These are phyloP conservation scores for Aureobasidium sp. DNA, from an alignment of 2,329 filamentous ascomycete genomes.

Conservation along the genomic window DNA sequence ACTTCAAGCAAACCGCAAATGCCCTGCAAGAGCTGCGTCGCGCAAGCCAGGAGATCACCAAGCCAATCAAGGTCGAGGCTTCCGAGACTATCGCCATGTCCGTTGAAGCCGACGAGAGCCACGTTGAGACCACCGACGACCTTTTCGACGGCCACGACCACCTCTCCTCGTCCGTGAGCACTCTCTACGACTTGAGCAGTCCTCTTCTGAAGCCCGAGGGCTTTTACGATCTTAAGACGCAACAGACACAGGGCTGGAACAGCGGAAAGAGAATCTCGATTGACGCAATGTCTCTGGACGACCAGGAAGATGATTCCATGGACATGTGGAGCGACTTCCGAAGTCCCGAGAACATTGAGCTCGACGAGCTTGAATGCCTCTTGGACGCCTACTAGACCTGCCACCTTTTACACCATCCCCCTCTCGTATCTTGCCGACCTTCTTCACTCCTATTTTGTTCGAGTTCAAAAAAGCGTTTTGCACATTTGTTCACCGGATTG, in stretches of 20 bases:
- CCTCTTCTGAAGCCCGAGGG: slow-evolving; percentile 37
- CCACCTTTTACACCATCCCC: background rate
- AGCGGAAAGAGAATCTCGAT: slow-evolving; percentile 9
- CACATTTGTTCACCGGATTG: background rate
- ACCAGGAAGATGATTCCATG: slow-evolving; percentile 25
- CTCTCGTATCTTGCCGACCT: background rate
- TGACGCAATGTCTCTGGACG: slow-evolving; percentile 21
- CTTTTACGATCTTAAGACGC: slow-evolving; percentile 13
- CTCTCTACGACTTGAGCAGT: slow-evolving; percentile 39
- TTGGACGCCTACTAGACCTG: slow-evolving; percentile 51
- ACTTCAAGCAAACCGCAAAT: slow-evolving; percentile 92
- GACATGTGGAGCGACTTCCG: slow-evolving; percentile 36
- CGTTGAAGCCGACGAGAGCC: slow-evolving; percentile 42
- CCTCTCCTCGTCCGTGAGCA: slow-evolving; percentile 43
- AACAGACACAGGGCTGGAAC: slow-evolving; percentile 7
- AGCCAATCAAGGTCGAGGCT: slow-evolving; percentile 29
- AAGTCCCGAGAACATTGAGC: slow-evolving; percentile 80
- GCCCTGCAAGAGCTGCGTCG: slow-evolving; percentile 57
- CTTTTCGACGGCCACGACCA: slow-evolving; percentile 41
- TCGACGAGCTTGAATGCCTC: slow-evolving; percentile 87
- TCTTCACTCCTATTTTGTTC: slow-evolving; percentile 1
- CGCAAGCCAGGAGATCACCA: slow-evolving; percentile 32
- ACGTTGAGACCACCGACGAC: slow-evolving; percentile 43
- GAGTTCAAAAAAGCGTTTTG: slow-evolving; percentile 11
- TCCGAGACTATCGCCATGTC: slow-evolving; percentile 27